These are phyloP conservation scores for Moricandia arvensis DNA, from an alignment of 345 rosid species.

Conservation along the genomic window DNA sequence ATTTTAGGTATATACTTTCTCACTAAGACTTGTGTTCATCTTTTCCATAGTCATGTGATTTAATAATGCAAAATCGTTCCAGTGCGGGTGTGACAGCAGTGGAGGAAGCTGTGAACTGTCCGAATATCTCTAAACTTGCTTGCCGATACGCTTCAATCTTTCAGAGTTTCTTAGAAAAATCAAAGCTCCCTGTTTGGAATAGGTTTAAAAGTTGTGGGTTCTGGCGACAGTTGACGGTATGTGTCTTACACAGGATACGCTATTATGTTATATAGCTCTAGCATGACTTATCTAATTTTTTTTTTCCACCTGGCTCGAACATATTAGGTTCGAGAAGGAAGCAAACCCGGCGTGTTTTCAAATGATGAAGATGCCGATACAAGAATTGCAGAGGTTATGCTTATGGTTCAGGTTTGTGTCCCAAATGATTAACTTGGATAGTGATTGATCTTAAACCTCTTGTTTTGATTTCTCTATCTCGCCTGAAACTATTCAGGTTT, in stretches of 20 bases:
- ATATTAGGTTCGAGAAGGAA: slow-evolving; percentile 91
- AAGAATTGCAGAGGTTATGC: slow-evolving; percentile 80
- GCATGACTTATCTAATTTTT: neutral
- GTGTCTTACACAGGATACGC: slow-evolving; percentile 24
- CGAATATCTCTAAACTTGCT: slow-evolving; percentile 79
- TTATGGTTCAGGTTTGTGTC: slow-evolving; percentile 84
- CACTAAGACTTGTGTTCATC: slow-evolving; percentile 6
- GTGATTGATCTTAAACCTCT: neutral
- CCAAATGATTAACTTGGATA: neutral
- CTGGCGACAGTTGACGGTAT: slow-evolving; percentile 94
- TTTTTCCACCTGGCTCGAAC: neutral
- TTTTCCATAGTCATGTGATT: slow-evolving; percentile 7
- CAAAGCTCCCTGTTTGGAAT: slow-evolving; percentile 83
- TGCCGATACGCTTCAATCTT: slow-evolving; percentile 71
- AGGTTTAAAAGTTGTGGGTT: slow-evolving; percentile 82
- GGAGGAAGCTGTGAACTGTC: slow-evolving; percentile 84
- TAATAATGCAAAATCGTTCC: slow-evolving; percentile 27
- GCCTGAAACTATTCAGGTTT: slow-evolving; percentile 47
- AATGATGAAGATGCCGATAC: slow-evolving; percentile 47
- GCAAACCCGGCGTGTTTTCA: slow-evolving; percentile 44
- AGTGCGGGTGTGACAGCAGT: slow-evolving; percentile 98
- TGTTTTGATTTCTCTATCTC: slow-evolving; percentile 4
- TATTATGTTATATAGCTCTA: slow-evolving; percentile 9
- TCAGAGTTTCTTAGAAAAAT: slow-evolving; percentile 70
- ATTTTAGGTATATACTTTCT: slow-evolving; percentile 61